phyloP scores from a whole-genome alignment of 1,284 basidiomycete genomes.

The Ceratobasidium sp. region DNA sequence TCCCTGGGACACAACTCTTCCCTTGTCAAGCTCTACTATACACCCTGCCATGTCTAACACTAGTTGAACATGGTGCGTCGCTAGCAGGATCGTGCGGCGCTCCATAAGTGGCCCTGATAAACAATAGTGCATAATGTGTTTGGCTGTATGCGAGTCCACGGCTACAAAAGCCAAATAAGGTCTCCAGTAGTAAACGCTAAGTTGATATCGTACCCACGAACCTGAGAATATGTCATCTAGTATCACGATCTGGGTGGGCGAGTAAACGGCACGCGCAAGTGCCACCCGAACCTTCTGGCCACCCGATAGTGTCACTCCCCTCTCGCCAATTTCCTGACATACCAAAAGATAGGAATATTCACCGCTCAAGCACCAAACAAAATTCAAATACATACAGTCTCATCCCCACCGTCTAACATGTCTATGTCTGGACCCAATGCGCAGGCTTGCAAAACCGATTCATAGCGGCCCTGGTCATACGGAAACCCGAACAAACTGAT shows the following conservation, averaged over 20 bases:
- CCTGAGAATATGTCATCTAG: slow-evolving; percentile 40
- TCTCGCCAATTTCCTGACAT: slow-evolving; percentile 35
- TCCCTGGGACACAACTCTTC: slow-evolving; percentile 24
- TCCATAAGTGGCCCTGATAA: slow-evolving; percentile 68
- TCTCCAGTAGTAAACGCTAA: background rate
- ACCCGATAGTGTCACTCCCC: slow-evolving; percentile 21
- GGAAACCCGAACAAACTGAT: slow-evolving; percentile 51
- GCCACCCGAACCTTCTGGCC: slow-evolving; percentile 39
- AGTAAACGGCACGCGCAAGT: slow-evolving; percentile 42
- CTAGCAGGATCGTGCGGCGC: slow-evolving; percentile 73
- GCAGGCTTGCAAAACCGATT: slow-evolving; percentile 46
- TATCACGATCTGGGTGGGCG: slow-evolving; percentile 46
- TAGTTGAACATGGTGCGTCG: slow-evolving; percentile 78
- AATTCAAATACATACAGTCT: slow-evolving; percentile 39
- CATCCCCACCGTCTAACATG: slow-evolving; percentile 46
- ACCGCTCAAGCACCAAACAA: background rate
- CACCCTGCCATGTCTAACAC: slow-evolving; percentile 69
- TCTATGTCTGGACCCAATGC: slow-evolving; percentile 43
- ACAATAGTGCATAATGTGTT: slow-evolving; percentile 69
- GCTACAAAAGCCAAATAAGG: background rate
- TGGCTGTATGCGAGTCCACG: slow-evolving; percentile 72
- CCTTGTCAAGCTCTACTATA: slow-evolving; percentile 24
- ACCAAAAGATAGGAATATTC: slow-evolving; percentile 5
- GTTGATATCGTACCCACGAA: too few relatives aligned
- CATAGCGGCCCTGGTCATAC: slow-evolving; percentile 49